Base-by-base conservation (phyloP, 306 rosid species). In the Cucumis melo region DNA sequence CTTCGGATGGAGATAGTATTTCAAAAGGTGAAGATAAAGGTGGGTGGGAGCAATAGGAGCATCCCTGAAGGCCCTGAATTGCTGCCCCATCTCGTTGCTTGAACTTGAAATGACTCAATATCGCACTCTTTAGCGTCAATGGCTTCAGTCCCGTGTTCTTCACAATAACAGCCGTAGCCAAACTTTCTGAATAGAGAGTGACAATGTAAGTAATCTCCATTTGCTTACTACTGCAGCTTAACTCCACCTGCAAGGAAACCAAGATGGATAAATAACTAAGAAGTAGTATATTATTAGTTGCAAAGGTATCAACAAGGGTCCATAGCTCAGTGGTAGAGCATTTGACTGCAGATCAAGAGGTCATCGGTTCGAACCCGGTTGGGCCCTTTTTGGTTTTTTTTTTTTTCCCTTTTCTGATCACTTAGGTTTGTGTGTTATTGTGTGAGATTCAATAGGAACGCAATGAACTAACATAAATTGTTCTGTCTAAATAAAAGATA, bases 91-190 rank as follows among this genome's bases (percentile, higher is more conserved):
- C 77, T 88, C 96, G 78, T 81, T 62, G 89, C 81, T 94, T 94
- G 57, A 82, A 91, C 73, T 77, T 87, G 38, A 94, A 85, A 82
- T 94, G 93, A 85, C 96, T 89, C 10, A 94, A 88, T 60, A 94
- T 91, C 3, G 96, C 97, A 51, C 79, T 90, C 61, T 60, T 85
- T 70, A 91, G 81, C 65, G 85, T 88, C 56, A 85, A 86, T 15
- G 87, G 83, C 81, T 87, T 94, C 6, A 74, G 78, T 74, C 93
- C 88, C 11, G 84, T 85, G 87, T 91, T 94, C 85, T 85, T 89
- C 23, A 86, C 89, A 39, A 87, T 84, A 5, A 90, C 91, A 15
- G 98, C 98, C 8, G 98, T 91, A 34, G 98, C 98, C 87, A 94
- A 77, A 85, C 96, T 91, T 85, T 84, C 78, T 56, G 98, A 92